A percentile compares a stretch with the other conserved stretches of the same genome.
These are phyloP conservation scores for Pythium brachiatum DNA, from an alignment of 352 stramenopile genomes.

Conservation along the genomic window DNA sequence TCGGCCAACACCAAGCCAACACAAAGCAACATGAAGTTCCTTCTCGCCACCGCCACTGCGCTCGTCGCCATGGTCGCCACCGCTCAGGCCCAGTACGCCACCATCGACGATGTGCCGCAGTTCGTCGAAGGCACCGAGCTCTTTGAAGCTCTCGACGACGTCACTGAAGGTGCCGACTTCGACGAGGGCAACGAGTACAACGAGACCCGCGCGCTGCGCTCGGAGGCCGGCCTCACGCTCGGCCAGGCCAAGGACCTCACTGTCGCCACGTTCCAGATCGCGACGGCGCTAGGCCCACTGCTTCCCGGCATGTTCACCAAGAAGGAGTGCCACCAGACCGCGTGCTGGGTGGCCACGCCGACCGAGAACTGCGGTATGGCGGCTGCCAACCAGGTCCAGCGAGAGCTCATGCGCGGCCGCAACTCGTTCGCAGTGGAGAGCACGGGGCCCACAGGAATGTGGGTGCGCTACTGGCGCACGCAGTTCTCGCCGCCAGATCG, in stretches of 20 bases:
- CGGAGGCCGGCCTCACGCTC: neutral
- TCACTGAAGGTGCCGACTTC: no score
- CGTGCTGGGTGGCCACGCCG: slow-evolving; percentile 4
- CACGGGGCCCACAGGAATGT: neutral
- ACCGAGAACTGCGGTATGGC: slow-evolving; percentile 7
- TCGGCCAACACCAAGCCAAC: no score
- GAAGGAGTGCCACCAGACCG: slow-evolving; percentile 11
- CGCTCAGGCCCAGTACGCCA: no score
- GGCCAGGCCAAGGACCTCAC: neutral
- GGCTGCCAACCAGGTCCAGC: slow-evolving; percentile 6
- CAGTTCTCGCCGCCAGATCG: slow-evolving; percentile 9
- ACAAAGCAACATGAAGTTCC: no score
- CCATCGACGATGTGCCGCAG: no score
- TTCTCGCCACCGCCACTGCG: no score
- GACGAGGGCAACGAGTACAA: no score
- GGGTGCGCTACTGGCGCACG: slow-evolving; percentile 17
- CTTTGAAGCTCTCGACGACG: no score
- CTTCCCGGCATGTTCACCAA: neutral
- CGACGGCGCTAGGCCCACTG: no score
- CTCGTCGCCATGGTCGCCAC: no score
- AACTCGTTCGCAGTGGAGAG: slow-evolving; percentile 13
- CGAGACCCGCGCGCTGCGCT: neutral
- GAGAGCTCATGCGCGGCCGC: slow-evolving; percentile 7
- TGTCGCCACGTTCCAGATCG: neutral
- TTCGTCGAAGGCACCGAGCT: no score